These are phyloP conservation scores for Nannizzia gypsea DNA, from an alignment of 2,329 filamentous ascomycete species.

Conservation along the genomic window DNA sequence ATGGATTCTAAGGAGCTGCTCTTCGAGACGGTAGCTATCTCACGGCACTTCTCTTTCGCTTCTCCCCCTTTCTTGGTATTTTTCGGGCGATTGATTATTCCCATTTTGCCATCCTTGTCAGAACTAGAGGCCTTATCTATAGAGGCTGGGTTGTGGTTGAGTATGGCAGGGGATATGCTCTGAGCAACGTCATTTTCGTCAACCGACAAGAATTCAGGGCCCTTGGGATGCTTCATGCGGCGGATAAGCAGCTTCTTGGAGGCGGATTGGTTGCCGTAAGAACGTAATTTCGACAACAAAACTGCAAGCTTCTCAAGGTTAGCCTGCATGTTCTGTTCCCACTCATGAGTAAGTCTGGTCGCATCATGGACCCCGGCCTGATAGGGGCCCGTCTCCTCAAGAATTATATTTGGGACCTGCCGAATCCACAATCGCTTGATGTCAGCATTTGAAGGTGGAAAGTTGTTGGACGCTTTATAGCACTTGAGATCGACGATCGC, in stretches of 20 bases:
- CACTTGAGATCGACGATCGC: slow-evolving; percentile 46
- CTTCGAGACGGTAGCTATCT: not conserved
- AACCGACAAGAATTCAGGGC: not conserved
- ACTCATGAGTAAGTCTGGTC: not conserved
- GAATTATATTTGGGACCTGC: slow-evolving; percentile 36
- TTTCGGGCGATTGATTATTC: not conserved
- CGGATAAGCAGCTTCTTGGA: not conserved
- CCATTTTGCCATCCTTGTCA: too few species aligned
- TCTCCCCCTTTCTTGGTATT: not conserved
- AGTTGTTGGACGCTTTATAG: slow-evolving; percentile 26
- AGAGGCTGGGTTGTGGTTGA: not conserved
- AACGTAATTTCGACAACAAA: not conserved
- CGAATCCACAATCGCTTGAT: slow-evolving; percentile 39
- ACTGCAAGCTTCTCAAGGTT: not conserved
- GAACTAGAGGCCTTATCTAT: too few species aligned
- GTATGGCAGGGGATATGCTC: not conserved
- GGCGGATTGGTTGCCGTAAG: not conserved
- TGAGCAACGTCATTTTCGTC: not conserved
- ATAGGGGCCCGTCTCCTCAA: not conserved
- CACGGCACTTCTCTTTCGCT: too few species aligned
- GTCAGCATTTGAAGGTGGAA: slow-evolving; percentile 31
- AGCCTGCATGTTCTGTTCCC: not conserved
- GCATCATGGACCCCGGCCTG: not conserved
- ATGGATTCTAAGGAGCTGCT: not conserved
- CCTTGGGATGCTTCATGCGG: not conserved